These are phyloP conservation scores for Agaricus bisporus DNA, from an alignment of 768 basidiomycete species.

Conservation along the genomic window DNA sequence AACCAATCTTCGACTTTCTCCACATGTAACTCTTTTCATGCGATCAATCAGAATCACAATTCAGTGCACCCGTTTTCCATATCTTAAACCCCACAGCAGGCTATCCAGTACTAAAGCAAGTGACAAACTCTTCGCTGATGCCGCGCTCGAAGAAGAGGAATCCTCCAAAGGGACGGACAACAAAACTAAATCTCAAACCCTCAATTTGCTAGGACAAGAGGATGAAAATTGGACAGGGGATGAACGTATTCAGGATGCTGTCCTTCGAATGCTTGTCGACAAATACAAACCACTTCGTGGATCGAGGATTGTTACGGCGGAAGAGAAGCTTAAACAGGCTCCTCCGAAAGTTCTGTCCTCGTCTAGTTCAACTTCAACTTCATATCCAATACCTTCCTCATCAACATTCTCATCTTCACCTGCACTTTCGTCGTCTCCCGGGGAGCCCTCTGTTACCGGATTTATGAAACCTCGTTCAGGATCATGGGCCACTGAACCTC, in stretches of 20 bases:
- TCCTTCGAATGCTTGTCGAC: conserved; percentile 82
- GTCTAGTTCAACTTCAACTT: conserved; percentile 12
- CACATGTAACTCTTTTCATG: not conserved
- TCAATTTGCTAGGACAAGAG: conserved; percentile 25
- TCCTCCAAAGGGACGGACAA: conserved; percentile 11
- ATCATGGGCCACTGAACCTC: conserved; percentile 43
- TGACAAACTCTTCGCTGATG: conserved; percentile 63
- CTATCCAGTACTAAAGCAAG: conserved; percentile 29
- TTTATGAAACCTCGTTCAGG: conserved; percentile 18
- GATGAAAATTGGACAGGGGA: conserved; percentile 76
- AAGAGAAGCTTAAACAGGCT: conserved; percentile 54
- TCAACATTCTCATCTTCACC: not conserved
- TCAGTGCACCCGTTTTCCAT: not conserved
- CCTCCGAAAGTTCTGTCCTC: conserved; percentile 27
- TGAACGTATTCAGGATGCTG: conserved; percentile 60
- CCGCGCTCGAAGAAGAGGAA: conserved; percentile 44
- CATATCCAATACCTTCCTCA: too few species aligned
- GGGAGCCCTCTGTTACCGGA: not conserved
- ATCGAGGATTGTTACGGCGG: conserved; percentile 51
- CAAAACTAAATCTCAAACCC: conserved; percentile 8
- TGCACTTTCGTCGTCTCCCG: not conserved
- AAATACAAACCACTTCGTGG: conserved; percentile 79
- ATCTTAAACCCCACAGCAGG: not conserved
- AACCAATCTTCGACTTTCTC: not conserved
- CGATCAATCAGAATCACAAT: not conserved